Base-by-base conservation (phyloP, 257 asterid species). In the Paraleonurus japonicus region DNA sequence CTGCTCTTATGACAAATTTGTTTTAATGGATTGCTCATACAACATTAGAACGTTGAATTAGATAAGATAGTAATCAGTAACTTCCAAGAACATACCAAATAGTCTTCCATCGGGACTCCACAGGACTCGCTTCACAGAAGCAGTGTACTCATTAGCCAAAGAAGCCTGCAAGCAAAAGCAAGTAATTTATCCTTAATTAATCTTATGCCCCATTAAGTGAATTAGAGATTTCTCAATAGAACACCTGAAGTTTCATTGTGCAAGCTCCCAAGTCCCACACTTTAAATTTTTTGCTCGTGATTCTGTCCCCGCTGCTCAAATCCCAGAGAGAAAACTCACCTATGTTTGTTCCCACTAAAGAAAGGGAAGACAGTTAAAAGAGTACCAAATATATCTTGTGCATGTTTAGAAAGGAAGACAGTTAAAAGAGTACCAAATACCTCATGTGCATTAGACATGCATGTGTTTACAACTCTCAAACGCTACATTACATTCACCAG, bases 251-350 rank as follows among this genome's bases (percentile, higher is more conserved):
- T 65, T 76, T 48, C 84, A 76, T 60, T n/a, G 93, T 76, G 64
- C 91, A 74, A 69, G 84, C 69, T 20, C 85, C 77, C 48, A 82
- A 68, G 61, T 90, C 85, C 95, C 92, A 87, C 61, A 82, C 86
- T 78, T 81, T 80, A 55, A 88, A 90, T 75, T 73, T 88, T 72
- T 70, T 80, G 23, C 13, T 70, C 12, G 68, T 61, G 50, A 86
- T 74, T 81, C 81, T 85, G 84, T 83, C 87, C 75, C 81, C 70
- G 6, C 69, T 67, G 57, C 86, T 74, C 53, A 86, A 83, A 73
- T 90, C 91, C 95, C 93, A 88, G 57, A 90, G 24, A 35, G 85
- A 73, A 61, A 83, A 69, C 15, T 88, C 93, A 16, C 96, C 93
- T 15, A 67, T 78, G 67, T 76, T 82, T 33, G 95, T 90, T 61